phyloP scores from a whole-genome alignment of 306 rosid genomes.

The Mimosa pudica region DNA sequence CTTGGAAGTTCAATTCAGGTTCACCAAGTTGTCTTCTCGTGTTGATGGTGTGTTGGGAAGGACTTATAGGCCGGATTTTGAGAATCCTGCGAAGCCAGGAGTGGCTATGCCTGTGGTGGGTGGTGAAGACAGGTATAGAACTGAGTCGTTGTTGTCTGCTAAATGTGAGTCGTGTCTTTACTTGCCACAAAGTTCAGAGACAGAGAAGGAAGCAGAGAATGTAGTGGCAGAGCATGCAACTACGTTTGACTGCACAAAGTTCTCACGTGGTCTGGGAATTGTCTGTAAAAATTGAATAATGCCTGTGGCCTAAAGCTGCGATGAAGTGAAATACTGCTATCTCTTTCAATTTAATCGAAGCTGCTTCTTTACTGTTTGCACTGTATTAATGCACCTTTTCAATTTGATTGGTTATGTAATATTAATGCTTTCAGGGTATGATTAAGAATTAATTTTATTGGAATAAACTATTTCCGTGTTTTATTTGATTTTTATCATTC shows the following conservation, averaged over 20 bases:
- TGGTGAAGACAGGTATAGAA: slow-evolving; percentile 49
- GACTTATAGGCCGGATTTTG: slow-evolving; percentile 48
- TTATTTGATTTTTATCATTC: too few relatives aligned
- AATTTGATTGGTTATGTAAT: background rate
- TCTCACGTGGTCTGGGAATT: background rate
- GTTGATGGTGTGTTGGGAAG: slow-evolving; percentile 57
- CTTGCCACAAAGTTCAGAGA: background rate
- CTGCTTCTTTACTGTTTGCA: background rate
- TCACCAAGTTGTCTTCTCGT: slow-evolving; percentile 38
- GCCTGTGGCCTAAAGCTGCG: background rate
- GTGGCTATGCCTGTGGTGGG: slow-evolving; percentile 55
- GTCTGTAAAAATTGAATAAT: background rate
- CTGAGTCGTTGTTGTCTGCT: background rate
- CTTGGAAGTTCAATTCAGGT: slow-evolving; percentile 54
- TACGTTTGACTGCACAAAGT: background rate
- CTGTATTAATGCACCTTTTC: background rate
- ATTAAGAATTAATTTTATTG: too few relatives aligned
- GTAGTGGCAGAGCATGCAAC: background rate
- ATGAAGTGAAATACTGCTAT: background rate
- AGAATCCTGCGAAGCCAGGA: slow-evolving; percentile 47
- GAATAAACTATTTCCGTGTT: too few relatives aligned
- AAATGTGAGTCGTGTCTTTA: background rate
- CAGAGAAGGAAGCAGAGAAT: background rate
- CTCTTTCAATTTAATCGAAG: background rate
- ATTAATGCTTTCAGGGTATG: too few relatives aligned